Evolutionary conservation across 345 rosid species (phyloP).

Genomic region (Mallotus nudiflorus): DNA sequence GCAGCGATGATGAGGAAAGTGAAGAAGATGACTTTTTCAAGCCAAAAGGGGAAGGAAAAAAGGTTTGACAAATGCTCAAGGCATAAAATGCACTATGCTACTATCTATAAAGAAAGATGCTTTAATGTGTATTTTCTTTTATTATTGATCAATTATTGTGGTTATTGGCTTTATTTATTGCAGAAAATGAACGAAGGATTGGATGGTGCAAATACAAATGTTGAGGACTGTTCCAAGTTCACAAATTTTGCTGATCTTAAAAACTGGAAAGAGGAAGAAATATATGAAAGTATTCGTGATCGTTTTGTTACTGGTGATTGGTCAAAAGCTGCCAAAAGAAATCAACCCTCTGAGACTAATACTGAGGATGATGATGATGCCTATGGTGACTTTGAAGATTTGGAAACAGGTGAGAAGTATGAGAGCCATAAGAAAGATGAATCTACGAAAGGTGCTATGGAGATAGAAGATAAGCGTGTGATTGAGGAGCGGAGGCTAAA

Average conservation of each 20-base stretch:
- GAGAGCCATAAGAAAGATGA: slow-evolving; percentile 36
- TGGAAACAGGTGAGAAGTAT: slow-evolving; percentile 74
- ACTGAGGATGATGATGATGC: slow-evolving; percentile 42
- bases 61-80: slow-evolving; percentile 43
- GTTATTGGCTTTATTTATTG: slow-evolving; percentile 23
- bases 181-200: slow-evolving; percentile 55
- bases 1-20: slow-evolving; percentile 54
- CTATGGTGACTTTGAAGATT: slow-evolving; percentile 89
- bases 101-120: too few relatives aligned
- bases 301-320: slow-evolving; percentile 92
- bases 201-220: slow-evolving; percentile 40
- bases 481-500: slow-evolving; percentile 64
- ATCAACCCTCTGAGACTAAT: slow-evolving; percentile 36
- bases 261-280: slow-evolving; percentile 67
- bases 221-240: slow-evolving; percentile 81
- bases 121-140: neutral
- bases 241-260: slow-evolving; percentile 42
- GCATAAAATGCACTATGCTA: neutral
- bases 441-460: slow-evolving; percentile 27
- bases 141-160: slow-evolving; percentile 5
- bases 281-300: slow-evolving; percentile 70
- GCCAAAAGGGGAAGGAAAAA: slow-evolving; percentile 73
- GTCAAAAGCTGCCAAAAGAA: slow-evolving; percentile 71
- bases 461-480: slow-evolving; percentile 48
- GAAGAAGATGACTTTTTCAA: slow-evolving; percentile 77